These are phyloP conservation scores for Mucor lusitanicus DNA, from an alignment of 371 early-diverging fungal species.

Conservation along the genomic window DNA sequence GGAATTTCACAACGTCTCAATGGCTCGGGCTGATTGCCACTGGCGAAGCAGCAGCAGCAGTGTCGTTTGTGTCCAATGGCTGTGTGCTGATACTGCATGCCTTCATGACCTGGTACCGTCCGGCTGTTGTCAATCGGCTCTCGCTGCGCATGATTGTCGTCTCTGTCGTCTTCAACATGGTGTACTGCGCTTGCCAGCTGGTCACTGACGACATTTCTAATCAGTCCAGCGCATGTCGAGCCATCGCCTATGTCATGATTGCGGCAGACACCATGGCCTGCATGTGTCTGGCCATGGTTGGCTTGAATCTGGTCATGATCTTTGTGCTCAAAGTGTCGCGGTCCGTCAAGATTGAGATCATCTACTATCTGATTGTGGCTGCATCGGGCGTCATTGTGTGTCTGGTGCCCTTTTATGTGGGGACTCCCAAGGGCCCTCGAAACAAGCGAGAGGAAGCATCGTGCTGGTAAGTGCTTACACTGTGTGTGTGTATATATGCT, in stretches of 20 bases:
- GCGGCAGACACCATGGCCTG: slow-evolving; percentile 33
- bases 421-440: not conserved
- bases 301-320: slow-evolving; percentile 37
- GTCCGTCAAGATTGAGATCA: slow-evolving; percentile 28
- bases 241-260: slow-evolving; percentile 19
- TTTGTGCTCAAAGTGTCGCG: slow-evolving; percentile 27
- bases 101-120: slow-evolving; percentile 24
- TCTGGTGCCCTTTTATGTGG: slow-evolving; percentile 16
- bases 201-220: slow-evolving; percentile 10
- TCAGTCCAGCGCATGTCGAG: slow-evolving; percentile 12
- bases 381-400: slow-evolving; percentile 14
- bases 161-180: slow-evolving; percentile 20
- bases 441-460: not conserved
- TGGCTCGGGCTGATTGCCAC: slow-evolving; percentile 4
- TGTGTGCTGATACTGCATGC: slow-evolving; percentile 21
- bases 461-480: slow-evolving; percentile 21
- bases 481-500: not conserved
- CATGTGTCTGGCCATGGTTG: slow-evolving; percentile 37
- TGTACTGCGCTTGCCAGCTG: slow-evolving; percentile 22
- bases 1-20: not conserved
- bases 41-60: slow-evolving; percentile 5
- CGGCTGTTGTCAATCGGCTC: slow-evolving; percentile 30
- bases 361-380: slow-evolving; percentile 25
- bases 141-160: slow-evolving; percentile 39
- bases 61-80: slow-evolving; percentile 19